Percentiles rank a stretch among this genome's conserved stretches.
Evolutionary conservation across 108 stramenopile genomes (phyloP).

Genomic region (Mediolabrus comicus): DNA sequence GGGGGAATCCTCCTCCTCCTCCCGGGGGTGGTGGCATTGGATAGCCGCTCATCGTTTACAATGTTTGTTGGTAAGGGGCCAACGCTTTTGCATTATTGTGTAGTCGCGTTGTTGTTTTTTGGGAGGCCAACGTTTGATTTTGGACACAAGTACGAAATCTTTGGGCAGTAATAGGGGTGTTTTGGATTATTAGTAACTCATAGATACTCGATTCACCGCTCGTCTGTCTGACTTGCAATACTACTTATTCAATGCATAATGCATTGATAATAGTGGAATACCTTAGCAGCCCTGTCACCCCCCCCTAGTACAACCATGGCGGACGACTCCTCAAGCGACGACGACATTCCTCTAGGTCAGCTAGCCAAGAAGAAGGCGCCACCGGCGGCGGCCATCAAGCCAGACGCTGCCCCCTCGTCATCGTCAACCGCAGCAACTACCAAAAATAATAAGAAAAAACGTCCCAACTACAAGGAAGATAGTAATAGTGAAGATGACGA

Average conservation of each 20-base stretch:
- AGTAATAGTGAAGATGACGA: conserved; percentile 10
- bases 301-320: conserved; percentile 12
- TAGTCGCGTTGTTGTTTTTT: no score
- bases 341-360: conserved; percentile 30
- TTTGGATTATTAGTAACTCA: no score
- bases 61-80: no score
- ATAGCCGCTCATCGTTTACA: conserved; percentile 6
- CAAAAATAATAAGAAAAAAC: neutral
- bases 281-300: no score
- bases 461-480: conserved; percentile 22
- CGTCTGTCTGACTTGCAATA: no score
- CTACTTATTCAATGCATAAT: no score
- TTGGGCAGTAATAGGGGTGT: no score
- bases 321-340: conserved; percentile 30
- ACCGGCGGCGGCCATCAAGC: neutral
- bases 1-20: neutral
- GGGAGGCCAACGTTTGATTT: no score
- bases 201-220: no score
- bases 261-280: no score
- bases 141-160: no score
- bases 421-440: neutral
- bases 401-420: conserved; percentile 17
- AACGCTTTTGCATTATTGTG: no score
- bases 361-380: neutral
- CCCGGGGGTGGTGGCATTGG: conserved; percentile 17